Base-by-base conservation (phyloP, 2,329 filamentous ascomycete species). In the Verticillium nonalfalfae region DNA sequence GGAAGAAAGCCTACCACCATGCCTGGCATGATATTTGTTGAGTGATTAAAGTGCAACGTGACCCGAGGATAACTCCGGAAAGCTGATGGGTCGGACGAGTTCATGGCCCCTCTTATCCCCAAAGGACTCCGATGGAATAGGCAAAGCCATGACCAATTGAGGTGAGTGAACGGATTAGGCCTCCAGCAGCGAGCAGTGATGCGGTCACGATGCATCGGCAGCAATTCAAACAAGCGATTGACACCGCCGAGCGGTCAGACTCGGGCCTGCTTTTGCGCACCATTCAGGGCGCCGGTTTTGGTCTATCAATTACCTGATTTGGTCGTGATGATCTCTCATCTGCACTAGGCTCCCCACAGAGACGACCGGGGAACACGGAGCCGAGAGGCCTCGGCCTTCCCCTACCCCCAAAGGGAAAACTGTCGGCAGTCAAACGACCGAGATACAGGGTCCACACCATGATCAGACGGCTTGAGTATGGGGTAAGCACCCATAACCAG, bases 11-110 rank as follows among this genome's bases (percentile, higher is more conserved):
- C 26, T 1, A 31, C 26, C 26, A 31, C 26, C 26, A 31, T 31
- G 26, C 26, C 26, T 31, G 26, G 26, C 26, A 31, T 31, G 66
- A 68, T 45, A 15, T 45, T 45, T 15, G 15, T 45, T 45, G 39
- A 45, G 39, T n/a, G 39, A n/a, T 21, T 45, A 15, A 45, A n/a
- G 10, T 45, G 39, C 18, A 9, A 15, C 1, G 6, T 7, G 6
- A 7, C 39, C 7, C 15, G 39, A 45, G 39, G 6, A 45, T 18
- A 45, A n/a, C 39, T 45, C 5, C 39, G 39, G 14, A 7, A 15
- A 45, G 18, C 14, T 45, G n/a, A 45, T 31, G 39, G 36, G 39
- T 45, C 39, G 15, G 9, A 18, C 39, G 9, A n/a, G 14, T 9
- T 9, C 7, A 15, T 15, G 18, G 26, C 26, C 5, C 26, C 26